Evolutionary conservation across 139 green algal genomes (phyloP).

Genomic region (Coelastrella sp.): DNA sequence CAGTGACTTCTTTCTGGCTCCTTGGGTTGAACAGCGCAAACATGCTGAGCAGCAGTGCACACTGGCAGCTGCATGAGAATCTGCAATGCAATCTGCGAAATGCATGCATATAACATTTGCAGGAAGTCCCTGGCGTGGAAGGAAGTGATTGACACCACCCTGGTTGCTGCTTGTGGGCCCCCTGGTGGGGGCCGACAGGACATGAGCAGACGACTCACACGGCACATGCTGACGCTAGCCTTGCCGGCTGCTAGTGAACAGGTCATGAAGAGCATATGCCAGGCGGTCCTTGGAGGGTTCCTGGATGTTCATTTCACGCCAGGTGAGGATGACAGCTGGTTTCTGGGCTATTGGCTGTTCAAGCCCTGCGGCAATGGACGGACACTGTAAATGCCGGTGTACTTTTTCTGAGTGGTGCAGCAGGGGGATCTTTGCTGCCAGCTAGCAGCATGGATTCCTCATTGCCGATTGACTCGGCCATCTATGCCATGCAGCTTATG

Average conservation of each 20-base stretch:
- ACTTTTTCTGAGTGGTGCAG: too few species aligned
- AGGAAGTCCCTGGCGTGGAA: slow-evolving; percentile 81
- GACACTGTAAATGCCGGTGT: too few species aligned
- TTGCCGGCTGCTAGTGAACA: slow-evolving; percentile 68
- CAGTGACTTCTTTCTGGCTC: too few species aligned
- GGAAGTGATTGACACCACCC: slow-evolving; percentile 76
- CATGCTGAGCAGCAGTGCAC: too few species aligned
- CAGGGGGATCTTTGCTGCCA: too few species aligned
- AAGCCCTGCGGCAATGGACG: too few species aligned
- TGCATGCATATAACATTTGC: neutral
- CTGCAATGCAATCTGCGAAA: neutral
- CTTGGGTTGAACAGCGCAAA: too few species aligned
- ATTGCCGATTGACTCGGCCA: too few species aligned
- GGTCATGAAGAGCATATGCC: slow-evolving; percentile 76
- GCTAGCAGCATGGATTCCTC: too few species aligned
- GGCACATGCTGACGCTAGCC: slow-evolving; percentile 82
- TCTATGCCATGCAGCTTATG: too few species aligned
- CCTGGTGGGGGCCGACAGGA: slow-evolving; percentile 80
- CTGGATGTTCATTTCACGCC: slow-evolving; percentile 63
- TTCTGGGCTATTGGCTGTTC: too few species aligned
- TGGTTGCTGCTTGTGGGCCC: slow-evolving; percentile 78
- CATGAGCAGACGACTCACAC: slow-evolving; percentile 60
- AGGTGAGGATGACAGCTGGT: slow-evolving; percentile 31
- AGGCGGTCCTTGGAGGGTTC: slow-evolving; percentile 78
- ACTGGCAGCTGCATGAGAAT: too few species aligned